Base-by-base conservation (phyloP, 805 yeast genomes). In the Schizosaccharomyces lindneri region DNA sequence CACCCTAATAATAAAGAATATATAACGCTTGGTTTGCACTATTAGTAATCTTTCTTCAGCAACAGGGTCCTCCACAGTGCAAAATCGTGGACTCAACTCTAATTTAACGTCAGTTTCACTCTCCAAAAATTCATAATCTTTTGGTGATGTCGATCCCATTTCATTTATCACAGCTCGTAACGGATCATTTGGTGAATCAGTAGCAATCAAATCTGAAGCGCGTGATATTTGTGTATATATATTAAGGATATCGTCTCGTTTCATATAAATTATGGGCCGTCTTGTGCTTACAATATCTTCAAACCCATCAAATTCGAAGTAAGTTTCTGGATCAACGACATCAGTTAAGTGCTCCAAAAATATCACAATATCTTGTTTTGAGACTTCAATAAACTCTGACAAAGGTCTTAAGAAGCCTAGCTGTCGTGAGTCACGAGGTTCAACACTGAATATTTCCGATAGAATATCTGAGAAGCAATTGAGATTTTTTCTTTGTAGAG, bases 1-100 rank as follows among this genome's bases (percentile, higher is more conserved):
- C 5, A 93, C 85, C 65, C 88, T 81, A 64, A 89, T 80, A 67
- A 90, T 81, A 68, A 87, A 87, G 17, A 84, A 72, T n/a, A 89
- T 73, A 65, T 88, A 84, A 64, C 95, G 75, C 70, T 90, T 90
- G 0, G 85, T 87, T 68, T 87, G 88, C 61, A 87, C 78, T 67
- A 83, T 74, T 39, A 86, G 71, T 5, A 84, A 73, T 61, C 78
- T 78, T 48, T 77, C 71, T 67, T 81, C 82, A 1, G 81, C 78
- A 61, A 84, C 86, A 4, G 74, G 73, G 17, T 75, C 75, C 19
- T 67, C 71, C 0, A 68, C 67, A 5, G 70, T 75, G 62, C 78
- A 76, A 61, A 74, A 77, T 29, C 78, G 73, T 0, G 84, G 81
- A 68, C 83, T 82, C 64, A 86, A 73, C 61, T 76, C 79, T 61